phyloP scores from a whole-genome alignment of 768 basidiomycete genomes.

The Naganishia kalamii region DNA sequence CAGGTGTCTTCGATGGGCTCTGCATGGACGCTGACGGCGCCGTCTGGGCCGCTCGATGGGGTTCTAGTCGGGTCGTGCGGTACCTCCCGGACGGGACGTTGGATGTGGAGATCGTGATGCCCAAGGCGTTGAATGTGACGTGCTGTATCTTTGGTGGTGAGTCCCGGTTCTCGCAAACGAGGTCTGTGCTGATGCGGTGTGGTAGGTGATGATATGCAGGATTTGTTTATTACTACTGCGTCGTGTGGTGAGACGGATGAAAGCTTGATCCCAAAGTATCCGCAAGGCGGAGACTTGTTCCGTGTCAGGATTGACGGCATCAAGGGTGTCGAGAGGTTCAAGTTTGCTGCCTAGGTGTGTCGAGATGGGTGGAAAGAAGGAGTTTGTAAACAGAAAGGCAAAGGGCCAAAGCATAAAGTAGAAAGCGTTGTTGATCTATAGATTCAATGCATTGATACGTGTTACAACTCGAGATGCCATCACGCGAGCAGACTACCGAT shows the following conservation, averaged over 20 bases:
- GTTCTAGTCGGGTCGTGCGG: slow-evolving; percentile 35
- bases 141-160: slow-evolving; percentile 32
- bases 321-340: slow-evolving; percentile 24
- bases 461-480: not conserved
- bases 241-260: slow-evolving; percentile 5
- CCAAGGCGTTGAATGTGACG: slow-evolving; percentile 30
- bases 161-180: not conserved
- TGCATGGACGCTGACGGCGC: slow-evolving; percentile 38
- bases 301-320: slow-evolving; percentile 22
- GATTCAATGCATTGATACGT: not conserved
- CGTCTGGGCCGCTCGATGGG: slow-evolving; percentile 42
- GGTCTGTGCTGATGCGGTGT: not conserved
- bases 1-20: slow-evolving; percentile 38
- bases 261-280: slow-evolving; percentile 10
- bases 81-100: slow-evolving; percentile 30
- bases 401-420: not conserved
- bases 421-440: not conserved
- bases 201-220: slow-evolving; percentile 20
- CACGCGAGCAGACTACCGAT: not conserved
- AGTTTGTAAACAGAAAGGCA: not conserved
- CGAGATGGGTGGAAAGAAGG: not conserved
- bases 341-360: slow-evolving; percentile 15
- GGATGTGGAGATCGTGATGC: slow-evolving; percentile 27
- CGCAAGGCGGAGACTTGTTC: slow-evolving; percentile 25
- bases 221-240: slow-evolving; percentile 24